These are phyloP conservation scores for Pseudozyma tsukubaensis DNA, from an alignment of 1,284 basidiomycete genomes.

Conservation along the genomic window DNA sequence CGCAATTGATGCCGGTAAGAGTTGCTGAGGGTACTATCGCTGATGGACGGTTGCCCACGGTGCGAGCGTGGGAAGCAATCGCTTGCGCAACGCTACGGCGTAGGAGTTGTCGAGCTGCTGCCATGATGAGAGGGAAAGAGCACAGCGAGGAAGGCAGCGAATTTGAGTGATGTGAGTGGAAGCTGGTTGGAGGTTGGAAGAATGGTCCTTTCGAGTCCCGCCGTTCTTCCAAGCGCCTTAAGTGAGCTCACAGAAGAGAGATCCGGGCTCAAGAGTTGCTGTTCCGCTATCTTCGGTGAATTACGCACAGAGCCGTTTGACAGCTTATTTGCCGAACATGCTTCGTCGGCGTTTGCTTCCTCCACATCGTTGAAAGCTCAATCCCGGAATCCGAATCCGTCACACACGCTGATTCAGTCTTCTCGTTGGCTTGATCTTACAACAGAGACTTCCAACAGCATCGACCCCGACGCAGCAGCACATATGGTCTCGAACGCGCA, in stretches of 20 bases:
- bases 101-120: not conserved
- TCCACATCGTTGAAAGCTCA: conserved; percentile 9
- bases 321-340: conserved; percentile 9
- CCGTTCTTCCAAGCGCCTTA: too few relatives aligned
- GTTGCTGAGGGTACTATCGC: not conserved
- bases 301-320: not conserved
- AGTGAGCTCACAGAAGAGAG: too few relatives aligned
- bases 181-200: too few relatives aligned
- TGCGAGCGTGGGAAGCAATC: not conserved
- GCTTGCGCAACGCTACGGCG: conserved; percentile 4
- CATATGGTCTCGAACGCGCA: conserved; percentile 7
- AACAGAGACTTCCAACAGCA: too few relatives aligned
- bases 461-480: not conserved
- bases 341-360: conserved; percentile 9
- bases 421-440: too few relatives aligned
- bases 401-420: conserved; percentile 6
- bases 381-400: conserved; percentile 6
- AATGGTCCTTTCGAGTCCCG: too few relatives aligned
- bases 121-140: conserved; percentile 1
- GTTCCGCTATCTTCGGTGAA: conserved; percentile 16
- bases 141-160: not conserved
- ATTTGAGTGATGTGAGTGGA: not conserved
- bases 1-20: not conserved
- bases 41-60: not conserved
- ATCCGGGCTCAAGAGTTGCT: not conserved